Conservation (phyloP, 495 filamentous ascomycete genomes). For the Xylaria longipes region DNA sequence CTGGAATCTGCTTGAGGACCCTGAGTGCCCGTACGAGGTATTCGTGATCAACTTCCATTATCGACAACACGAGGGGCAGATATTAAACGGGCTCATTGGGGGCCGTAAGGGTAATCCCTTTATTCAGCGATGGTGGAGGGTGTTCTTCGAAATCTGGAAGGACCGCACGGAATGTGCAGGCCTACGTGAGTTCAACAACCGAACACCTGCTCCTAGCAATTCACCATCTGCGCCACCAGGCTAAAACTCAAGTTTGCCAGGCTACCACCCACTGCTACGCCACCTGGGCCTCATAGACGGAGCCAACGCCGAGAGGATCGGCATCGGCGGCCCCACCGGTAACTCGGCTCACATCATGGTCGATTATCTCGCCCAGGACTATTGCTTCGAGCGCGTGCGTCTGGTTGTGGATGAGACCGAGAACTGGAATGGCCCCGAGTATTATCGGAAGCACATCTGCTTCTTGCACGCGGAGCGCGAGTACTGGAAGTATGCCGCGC, state of each 20-base stretch:
- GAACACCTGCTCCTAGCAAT: not conserved
- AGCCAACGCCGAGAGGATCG: constrained; percentile 3
- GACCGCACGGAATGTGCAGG: constrained; percentile 30
- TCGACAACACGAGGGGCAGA: constrained; percentile 25
- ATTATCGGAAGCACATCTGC: constrained; percentile 19
- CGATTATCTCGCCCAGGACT: constrained; percentile 21
- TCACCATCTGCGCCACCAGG: not conserved
- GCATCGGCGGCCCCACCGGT: constrained; percentile 2
- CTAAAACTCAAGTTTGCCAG: not conserved
- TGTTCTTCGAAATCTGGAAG: constrained; percentile 41
- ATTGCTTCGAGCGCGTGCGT: constrained; percentile 21
- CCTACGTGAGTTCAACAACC: constrained; percentile 29
- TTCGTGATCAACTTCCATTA: constrained; percentile 31
- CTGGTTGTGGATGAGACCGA: constrained; percentile 10
- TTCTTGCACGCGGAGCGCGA: constrained; percentile 8
- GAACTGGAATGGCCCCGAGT: constrained; percentile 19
- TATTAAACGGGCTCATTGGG: constrained; percentile 44
- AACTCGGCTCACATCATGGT: constrained; percentile 22
- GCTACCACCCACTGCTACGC: constrained; percentile 18
- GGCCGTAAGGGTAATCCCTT: constrained; percentile 37
- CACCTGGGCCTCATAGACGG: constrained; percentile 19
- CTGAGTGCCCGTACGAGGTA: constrained; percentile 37
- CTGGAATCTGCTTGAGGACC: constrained; percentile 43
- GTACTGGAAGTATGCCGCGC: constrained; percentile 17
- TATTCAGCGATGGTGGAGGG: constrained; percentile 39